Conservation (phyloP, 768 basidiomycete genomes). For the Trametes coccinea region DNA sequence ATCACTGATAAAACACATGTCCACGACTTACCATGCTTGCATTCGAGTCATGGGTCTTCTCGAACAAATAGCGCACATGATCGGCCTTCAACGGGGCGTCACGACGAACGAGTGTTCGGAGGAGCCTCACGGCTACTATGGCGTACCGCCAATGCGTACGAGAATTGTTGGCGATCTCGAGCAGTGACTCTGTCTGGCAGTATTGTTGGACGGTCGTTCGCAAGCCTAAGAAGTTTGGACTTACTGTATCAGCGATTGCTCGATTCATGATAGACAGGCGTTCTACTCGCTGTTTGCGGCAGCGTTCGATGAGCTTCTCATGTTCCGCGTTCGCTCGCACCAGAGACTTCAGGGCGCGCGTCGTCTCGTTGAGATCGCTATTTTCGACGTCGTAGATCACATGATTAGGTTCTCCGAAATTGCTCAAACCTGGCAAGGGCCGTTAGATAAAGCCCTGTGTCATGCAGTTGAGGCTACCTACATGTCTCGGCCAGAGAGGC, state of each 20-base stretch:
- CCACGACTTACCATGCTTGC: slow-evolving; percentile 57
- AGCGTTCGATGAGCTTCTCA: slow-evolving; percentile 40
- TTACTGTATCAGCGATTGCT: slow-evolving; percentile 45
- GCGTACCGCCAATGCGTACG: slow-evolving; percentile 80
- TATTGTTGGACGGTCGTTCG: slow-evolving; percentile 11
- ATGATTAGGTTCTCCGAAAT: slow-evolving; percentile 62
- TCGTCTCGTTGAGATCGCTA: slow-evolving; percentile 40
- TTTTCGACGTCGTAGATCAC: slow-evolving; percentile 55
- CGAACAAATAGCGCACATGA: slow-evolving; percentile 59
- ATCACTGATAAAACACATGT: not conserved
- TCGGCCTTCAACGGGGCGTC: slow-evolving; percentile 53
- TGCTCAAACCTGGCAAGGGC: slow-evolving; percentile 48
- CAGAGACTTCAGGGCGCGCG: slow-evolving; percentile 42
- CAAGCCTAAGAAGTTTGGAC: slow-evolving; percentile 22
- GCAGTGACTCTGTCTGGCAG: slow-evolving; percentile 42
- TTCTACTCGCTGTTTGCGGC: slow-evolving; percentile 45
- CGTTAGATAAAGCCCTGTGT: not conserved
- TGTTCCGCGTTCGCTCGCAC: slow-evolving; percentile 32
- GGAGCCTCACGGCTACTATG: slow-evolving; percentile 65
- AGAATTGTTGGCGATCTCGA: slow-evolving; percentile 58
- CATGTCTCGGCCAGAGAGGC: slow-evolving; percentile 64
- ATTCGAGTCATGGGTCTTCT: slow-evolving; percentile 61
- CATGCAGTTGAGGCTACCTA: slow-evolving; percentile 31
- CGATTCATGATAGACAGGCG: slow-evolving; percentile 46
- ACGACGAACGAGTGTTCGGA: slow-evolving; percentile 67